These are phyloP conservation scores for Boletus coccyginus DNA, from an alignment of 768 basidiomycete species.

Conservation along the genomic window DNA sequence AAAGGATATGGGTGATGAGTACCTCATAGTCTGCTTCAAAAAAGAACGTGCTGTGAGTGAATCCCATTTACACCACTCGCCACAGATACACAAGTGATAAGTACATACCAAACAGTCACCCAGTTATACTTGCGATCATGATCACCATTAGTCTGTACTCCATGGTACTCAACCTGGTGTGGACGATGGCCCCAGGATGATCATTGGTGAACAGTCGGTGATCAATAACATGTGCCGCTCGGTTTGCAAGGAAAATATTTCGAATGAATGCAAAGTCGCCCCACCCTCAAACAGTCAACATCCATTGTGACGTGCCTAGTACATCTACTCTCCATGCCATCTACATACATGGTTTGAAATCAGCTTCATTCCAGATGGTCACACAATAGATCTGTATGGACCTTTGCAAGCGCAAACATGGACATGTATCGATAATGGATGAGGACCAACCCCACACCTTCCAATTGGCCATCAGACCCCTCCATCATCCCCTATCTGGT, in stretches of 20 bases:
- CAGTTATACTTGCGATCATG: not conserved
- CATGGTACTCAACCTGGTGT: not conserved
- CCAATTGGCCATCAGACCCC: too few relatives aligned
- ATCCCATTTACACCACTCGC: not conserved
- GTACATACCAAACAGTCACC: slow-evolving; percentile 14
- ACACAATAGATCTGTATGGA: too few relatives aligned
- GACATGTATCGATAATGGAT: too few relatives aligned
- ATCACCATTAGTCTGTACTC: slow-evolving; percentile 3
- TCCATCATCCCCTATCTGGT: too few relatives aligned
- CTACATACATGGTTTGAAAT: too few relatives aligned
- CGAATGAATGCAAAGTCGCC: not conserved
- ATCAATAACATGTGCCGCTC: slow-evolving; percentile 1
- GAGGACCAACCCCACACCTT: too few relatives aligned
- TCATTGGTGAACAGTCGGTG: not conserved
- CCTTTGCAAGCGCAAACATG: too few relatives aligned
- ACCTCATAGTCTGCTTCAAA: slow-evolving; percentile 6
- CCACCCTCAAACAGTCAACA: too few relatives aligned
- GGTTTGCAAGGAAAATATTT: not conserved
- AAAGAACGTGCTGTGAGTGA: not conserved
- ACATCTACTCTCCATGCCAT: too few relatives aligned
- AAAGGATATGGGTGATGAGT: slow-evolving; percentile 5
- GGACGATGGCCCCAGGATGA: not conserved
- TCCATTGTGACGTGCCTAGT: too few relatives aligned
- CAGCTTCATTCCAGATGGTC: too few relatives aligned
- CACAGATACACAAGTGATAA: too few relatives aligned